Conservation (phyloP, 768 basidiomycete species). For the Nevesoporus exiguus region DNA sequence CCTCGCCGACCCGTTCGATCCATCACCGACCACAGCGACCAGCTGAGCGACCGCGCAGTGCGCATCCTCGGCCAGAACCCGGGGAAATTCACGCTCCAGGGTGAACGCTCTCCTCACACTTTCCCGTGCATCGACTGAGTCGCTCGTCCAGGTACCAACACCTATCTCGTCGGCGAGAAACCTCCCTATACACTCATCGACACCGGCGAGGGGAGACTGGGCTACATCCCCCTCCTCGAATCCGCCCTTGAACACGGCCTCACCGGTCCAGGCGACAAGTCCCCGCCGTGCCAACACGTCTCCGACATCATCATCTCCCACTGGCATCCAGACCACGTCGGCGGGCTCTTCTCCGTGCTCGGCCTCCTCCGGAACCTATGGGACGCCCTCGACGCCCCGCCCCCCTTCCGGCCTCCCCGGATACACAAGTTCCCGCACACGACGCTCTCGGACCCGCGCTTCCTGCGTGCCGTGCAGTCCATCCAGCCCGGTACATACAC, state of each 20-base stretch:
- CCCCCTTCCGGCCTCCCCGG: constrained; percentile 60
- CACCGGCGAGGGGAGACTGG: constrained; percentile 69
- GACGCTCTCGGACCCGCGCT: constrained; percentile 25
- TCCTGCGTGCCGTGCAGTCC: constrained; percentile 38
- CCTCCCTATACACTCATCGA: constrained; percentile 81
- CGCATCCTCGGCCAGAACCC: constrained; percentile 86
- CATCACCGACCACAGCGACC: neutral
- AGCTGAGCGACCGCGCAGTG: constrained; percentile 69
- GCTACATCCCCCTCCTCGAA: constrained; percentile 66
- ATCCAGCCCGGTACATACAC: constrained; percentile 43
- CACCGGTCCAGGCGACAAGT: neutral
- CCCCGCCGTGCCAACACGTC: constrained; percentile 39
- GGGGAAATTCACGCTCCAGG: constrained; percentile 85
- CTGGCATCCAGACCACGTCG: constrained; percentile 84
- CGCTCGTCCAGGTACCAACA: constrained; percentile 70
- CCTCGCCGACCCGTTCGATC: neutral
- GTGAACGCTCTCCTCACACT: constrained; percentile 30
- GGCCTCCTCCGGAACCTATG: constrained; percentile 61
- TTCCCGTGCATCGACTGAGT: neutral
- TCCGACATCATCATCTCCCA: constrained; percentile 93
- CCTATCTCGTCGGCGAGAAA: constrained; percentile 71
- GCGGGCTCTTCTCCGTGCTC: constrained; percentile 72
- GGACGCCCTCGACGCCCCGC: constrained; percentile 43
- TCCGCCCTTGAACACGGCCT: constrained; percentile 51
- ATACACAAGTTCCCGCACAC: constrained; percentile 68